phyloP scores from a whole-genome alignment of 2,329 filamentous ascomycete species.

The Aaosphaeria arxii region DNA sequence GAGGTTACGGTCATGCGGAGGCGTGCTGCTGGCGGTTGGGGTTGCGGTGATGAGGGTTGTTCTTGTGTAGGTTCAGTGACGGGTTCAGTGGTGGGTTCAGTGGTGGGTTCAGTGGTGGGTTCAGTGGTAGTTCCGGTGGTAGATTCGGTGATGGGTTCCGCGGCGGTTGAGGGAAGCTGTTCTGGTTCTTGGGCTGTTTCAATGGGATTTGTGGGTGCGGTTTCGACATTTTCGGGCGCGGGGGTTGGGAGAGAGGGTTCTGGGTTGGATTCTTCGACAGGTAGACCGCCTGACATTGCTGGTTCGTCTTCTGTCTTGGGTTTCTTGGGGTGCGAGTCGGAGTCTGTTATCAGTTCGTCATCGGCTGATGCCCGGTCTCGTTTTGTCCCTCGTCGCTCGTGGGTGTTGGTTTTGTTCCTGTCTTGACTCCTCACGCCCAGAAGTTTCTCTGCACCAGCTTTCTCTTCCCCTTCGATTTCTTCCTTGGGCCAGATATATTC shows the following conservation, averaged over 20 bases:
- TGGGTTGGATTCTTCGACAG: conserved; percentile 4
- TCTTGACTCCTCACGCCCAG: conserved; percentile 39
- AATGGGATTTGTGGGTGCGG: not conserved
- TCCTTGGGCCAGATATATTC: conserved; percentile 74
- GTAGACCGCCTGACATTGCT: conserved; percentile 32
- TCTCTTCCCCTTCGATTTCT: conserved; percentile 73
- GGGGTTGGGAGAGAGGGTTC: not conserved
- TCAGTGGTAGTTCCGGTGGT: not conserved
- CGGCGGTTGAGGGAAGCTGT: too few species aligned
- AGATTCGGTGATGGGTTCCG: not conserved
- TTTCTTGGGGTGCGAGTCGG: conserved; percentile 13
- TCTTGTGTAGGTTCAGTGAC: not conserved
- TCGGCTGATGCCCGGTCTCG: conserved; percentile 16
- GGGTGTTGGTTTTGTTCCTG: conserved; percentile 27
- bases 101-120: not conserved
- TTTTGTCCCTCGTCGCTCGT: conserved; percentile 17
- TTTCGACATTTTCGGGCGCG: not conserved
- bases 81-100: not conserved
- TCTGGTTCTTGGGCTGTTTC: not conserved
- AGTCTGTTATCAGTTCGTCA: conserved; percentile 7
- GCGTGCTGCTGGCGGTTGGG: conserved; percentile 65
- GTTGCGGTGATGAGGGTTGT: not conserved
- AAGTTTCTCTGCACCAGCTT: conserved; percentile 70
- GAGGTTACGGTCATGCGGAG: conserved; percentile 91
- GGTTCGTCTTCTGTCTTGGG: conserved; percentile 26